phyloP scores from a whole-genome alignment of 176 grass and related monocot genomes.

The Miscanthus lutarioriparius region DNA sequence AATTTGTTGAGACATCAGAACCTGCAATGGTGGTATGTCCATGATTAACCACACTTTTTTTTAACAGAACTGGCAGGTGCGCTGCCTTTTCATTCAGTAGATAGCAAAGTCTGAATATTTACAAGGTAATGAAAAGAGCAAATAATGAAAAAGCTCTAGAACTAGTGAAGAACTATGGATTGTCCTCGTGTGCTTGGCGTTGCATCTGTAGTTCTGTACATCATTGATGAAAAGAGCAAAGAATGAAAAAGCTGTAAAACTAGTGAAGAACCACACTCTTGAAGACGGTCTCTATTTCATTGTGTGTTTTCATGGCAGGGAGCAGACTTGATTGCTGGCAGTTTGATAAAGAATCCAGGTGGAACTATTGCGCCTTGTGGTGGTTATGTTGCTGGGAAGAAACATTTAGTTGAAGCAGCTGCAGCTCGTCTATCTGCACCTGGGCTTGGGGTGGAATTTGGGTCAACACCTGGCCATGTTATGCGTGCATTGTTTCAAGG shows the following conservation, averaged over 20 bases:
- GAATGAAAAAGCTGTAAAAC: too few relatives aligned
- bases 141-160: too few relatives aligned
- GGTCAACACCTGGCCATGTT: slow-evolving; percentile 78
- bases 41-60: not conserved
- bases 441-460: slow-evolving; percentile 85
- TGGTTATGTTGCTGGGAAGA: slow-evolving; percentile 87
- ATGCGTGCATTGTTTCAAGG: slow-evolving; percentile 88
- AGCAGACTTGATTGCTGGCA: slow-evolving; percentile 91
- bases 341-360: slow-evolving; percentile 93
- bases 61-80: too few relatives aligned
- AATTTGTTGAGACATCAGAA: slow-evolving; percentile 85
- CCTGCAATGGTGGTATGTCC: slow-evolving; percentile 82
- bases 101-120: too few relatives aligned
- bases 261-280: not conserved
- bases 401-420: slow-evolving; percentile 65
- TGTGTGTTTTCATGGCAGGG: slow-evolving; percentile 50
- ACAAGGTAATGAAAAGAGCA: too few relatives aligned
- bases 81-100: too few relatives aligned
- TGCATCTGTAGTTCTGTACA: too few relatives aligned
- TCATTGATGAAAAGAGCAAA: too few relatives aligned
- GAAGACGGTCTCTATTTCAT: slow-evolving; percentile 11
- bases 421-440: slow-evolving; percentile 87
- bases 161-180: too few relatives aligned
- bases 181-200: too few relatives aligned
- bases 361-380: slow-evolving; percentile 87